Conservation (phyloP, 805 yeast genomes). For the Wickerhamomyces chaumierensis region DNA sequence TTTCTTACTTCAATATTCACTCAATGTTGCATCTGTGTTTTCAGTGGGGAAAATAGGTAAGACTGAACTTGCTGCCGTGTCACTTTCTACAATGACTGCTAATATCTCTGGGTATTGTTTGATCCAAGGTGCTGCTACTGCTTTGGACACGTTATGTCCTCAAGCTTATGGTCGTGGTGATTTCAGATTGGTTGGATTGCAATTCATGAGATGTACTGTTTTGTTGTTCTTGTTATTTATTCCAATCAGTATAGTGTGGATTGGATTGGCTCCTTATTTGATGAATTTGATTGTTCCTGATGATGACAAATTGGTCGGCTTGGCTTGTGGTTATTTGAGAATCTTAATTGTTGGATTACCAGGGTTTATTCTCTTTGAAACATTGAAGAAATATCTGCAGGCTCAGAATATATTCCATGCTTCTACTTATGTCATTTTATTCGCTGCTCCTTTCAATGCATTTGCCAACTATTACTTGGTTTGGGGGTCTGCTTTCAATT, state of each 20-base stretch:
- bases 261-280: constrained; percentile 38
- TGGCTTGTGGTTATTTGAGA: constrained; percentile 50
- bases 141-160: constrained; percentile 68
- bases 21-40: constrained; percentile 68
- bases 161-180: constrained; percentile 69
- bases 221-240: constrained; percentile 42
- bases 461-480: constrained; percentile 55
- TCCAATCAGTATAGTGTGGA: constrained; percentile 54
- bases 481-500: constrained; percentile 49
- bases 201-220: constrained; percentile 56
- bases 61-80: constrained; percentile 63
- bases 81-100: constrained; percentile 68
- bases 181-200: constrained; percentile 52
- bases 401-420: constrained; percentile 76
- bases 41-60: constrained; percentile 68
- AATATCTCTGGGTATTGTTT: constrained; percentile 67
- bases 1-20: constrained; percentile 57
- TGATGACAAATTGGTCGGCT: constrained; percentile 30
- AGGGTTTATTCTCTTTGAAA: constrained; percentile 59
- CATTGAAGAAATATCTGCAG: constrained; percentile 63
- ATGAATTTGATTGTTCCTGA: constrained; percentile 30
- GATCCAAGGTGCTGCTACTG: constrained; percentile 70
- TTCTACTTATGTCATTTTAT: constrained; percentile 54
- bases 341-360: constrained; percentile 57
- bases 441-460: constrained; percentile 71